Percentiles rank a stretch among this genome's conserved stretches.
Evolutionary conservation across 2,329 filamentous ascomycete genomes (phyloP).

Genomic region (Pyrenochaeta sp.): DNA sequence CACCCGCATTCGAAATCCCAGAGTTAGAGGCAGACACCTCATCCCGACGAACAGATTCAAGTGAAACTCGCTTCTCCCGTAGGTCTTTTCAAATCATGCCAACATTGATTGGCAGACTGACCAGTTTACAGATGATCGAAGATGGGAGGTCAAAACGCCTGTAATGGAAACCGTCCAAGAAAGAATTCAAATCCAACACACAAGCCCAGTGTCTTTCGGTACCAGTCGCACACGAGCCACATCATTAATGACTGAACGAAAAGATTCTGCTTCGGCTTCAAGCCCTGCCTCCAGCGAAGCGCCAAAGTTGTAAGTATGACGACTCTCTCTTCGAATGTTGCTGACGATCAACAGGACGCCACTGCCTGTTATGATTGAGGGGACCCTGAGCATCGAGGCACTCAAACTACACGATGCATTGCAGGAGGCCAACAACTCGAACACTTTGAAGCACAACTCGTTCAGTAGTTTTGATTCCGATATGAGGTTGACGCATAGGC

Average conservation of each 20-base stretch:
- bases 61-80: constrained; percentile 37
- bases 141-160: constrained; percentile 31
- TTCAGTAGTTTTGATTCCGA: constrained; percentile 17
- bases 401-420: constrained; percentile 25
- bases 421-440: constrained; percentile 6
- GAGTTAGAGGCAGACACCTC: constrained; percentile 42
- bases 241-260: constrained; percentile 17
- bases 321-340: not conserved
- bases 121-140: constrained; percentile 32
- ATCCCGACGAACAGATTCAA: constrained; percentile 39
- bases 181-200: constrained; percentile 29
- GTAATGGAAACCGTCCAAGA: constrained; percentile 29
- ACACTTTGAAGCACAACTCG: constrained; percentile 13
- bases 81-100: too few species aligned
- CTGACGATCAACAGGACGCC: constrained; percentile 18
- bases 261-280: constrained; percentile 4
- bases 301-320: too few species aligned
- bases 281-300: too few species aligned
- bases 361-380: constrained; percentile 26
- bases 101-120: too few species aligned
- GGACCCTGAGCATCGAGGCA: constrained; percentile 27
- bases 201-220: constrained; percentile 35
- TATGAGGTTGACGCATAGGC: constrained; percentile 30
- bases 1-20: constrained; percentile 32
- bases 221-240: constrained; percentile 30